Percentiles rank a stretch among this genome's conserved stretches.
Evolutionary conservation across 768 basidiomycete species (phyloP).

Genomic region (Saitozyma podzolica): DNA sequence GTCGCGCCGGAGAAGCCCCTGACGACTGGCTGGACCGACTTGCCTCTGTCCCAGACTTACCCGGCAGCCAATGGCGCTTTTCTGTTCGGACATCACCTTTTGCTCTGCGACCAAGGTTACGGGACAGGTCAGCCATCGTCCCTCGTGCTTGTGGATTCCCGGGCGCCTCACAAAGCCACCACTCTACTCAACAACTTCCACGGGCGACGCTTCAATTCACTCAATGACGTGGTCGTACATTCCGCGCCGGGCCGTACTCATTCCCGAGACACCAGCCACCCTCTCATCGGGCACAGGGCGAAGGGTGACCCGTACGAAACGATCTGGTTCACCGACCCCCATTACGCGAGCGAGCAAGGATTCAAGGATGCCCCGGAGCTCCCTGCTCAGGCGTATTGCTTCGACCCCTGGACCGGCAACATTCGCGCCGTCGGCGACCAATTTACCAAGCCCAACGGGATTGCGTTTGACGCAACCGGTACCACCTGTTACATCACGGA

Average conservation of each 20-base stretch:
- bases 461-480: constrained; percentile 18
- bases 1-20: neutral
- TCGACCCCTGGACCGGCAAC: constrained; percentile 17
- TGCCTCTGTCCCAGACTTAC: neutral
- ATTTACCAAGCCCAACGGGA: constrained; percentile 29
- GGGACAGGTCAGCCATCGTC: constrained; percentile 4
- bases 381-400: constrained; percentile 20
- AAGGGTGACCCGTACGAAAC: neutral
- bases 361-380: constrained; percentile 16
- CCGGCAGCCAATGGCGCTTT: constrained; percentile 18
- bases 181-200: constrained; percentile 23
- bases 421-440: constrained; percentile 21
- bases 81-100: constrained; percentile 6
- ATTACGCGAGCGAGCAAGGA: constrained; percentile 24
- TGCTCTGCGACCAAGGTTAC: constrained; percentile 31
- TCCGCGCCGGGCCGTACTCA: constrained; percentile 5
- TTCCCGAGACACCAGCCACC: neutral
- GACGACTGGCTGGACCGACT: no score
- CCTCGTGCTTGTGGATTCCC: constrained; percentile 20
- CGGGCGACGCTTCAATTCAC: constrained; percentile 28
- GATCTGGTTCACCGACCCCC: constrained; percentile 29
- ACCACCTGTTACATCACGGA: constrained; percentile 27
- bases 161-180: neutral
- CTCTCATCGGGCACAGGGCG: neutral
- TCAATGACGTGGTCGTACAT: constrained; percentile 29